These are phyloP conservation scores for Ceratocystis huliohia DNA, from an alignment of 2,329 filamentous ascomycete species.

Conservation along the genomic window DNA sequence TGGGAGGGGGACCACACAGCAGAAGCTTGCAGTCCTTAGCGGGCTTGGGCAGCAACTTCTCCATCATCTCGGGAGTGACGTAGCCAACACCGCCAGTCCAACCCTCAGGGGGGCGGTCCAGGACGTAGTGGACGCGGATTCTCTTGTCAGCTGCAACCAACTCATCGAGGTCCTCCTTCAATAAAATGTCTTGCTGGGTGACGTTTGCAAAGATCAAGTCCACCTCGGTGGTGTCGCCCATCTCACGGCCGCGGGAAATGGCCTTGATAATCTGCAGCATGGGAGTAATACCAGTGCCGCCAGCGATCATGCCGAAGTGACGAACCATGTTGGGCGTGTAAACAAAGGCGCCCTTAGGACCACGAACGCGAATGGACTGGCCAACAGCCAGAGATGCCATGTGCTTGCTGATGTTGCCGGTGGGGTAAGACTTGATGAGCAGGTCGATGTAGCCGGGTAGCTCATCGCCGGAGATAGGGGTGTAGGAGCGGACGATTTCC, in stretches of 20 bases:
- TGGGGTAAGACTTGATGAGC: constrained; percentile 94
- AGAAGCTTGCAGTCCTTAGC: constrained; percentile 84
- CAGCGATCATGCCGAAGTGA: constrained; percentile 95
- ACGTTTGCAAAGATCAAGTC: constrained; percentile 98
- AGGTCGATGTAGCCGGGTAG: constrained; percentile 88
- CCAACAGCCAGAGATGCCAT: constrained; percentile 73
- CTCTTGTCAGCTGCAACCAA: constrained; percentile 63
- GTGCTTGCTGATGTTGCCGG: constrained; percentile 92
- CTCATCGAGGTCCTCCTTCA: constrained; percentile 80
- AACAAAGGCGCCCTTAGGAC: constrained; percentile 94
- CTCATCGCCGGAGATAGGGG: constrained; percentile 79
- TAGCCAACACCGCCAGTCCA: constrained; percentile 93
- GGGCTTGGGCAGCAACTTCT: constrained; percentile 71
- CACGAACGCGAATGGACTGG: constrained; percentile 76
- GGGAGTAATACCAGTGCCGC: constrained; percentile 92
- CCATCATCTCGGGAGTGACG: constrained; percentile 86
- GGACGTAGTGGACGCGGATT: constrained; percentile 84
- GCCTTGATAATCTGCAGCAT: constrained; percentile 96
- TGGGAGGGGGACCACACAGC: constrained; percentile 88
- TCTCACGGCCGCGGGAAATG: constrained; percentile 65
- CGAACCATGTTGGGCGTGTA: constrained; percentile 95
- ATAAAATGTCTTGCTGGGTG: constrained; percentile 77
- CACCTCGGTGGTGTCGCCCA: constrained; percentile 75
- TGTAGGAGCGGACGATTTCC: constrained; percentile 84
- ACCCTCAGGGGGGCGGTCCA: constrained; percentile 85